Percentiles rank a stretch among this genome's conserved stretches.
Evolutionary conservation across 108 stramenopile species (phyloP).

Genomic region (Fragilariopsis cylindrus): DNA sequence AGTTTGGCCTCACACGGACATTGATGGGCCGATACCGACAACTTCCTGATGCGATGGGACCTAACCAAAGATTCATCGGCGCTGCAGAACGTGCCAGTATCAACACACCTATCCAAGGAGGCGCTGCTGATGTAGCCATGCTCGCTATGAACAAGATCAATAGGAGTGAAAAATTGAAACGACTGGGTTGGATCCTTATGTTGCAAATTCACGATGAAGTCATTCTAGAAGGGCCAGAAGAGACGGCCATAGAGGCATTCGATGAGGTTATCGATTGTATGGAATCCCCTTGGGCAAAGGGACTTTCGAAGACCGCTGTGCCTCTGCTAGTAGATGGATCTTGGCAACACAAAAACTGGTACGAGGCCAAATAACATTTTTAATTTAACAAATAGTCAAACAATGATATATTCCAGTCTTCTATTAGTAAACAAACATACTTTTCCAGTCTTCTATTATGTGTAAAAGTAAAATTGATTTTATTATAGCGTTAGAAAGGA

Average conservation of each 20-base stretch:
- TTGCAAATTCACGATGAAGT: constrained; percentile 99
- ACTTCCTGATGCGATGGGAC: constrained; percentile 80
- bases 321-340: constrained; percentile 96
- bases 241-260: constrained; percentile 93
- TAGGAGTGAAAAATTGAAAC: constrained; percentile 65
- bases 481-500: background rate
- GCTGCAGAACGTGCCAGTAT: constrained; percentile 95
- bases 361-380: constrained; percentile 91
- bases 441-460: background rate
- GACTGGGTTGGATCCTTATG: constrained; percentile 94
- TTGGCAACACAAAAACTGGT: constrained; percentile 91
- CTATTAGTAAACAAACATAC: background rate
- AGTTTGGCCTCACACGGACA: constrained; percentile 81
- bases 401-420: background rate
- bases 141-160: constrained; percentile 99
- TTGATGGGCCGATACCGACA: constrained; percentile 96
- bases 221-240: constrained; percentile 98
- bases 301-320: constrained; percentile 83
- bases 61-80: constrained; percentile 46
- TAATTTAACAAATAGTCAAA: background rate
- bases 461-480: background rate
- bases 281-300: constrained; percentile 95
- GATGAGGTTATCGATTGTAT: constrained; percentile 87
- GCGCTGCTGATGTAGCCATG: constrained; percentile 99
- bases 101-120: constrained; percentile 99